Percentiles rank a stretch among this genome's conserved stretches.
phyloP scores from a whole-genome alignment of 2,329 filamentous ascomycete species.

The Chrysoporthe puriensis region DNA sequence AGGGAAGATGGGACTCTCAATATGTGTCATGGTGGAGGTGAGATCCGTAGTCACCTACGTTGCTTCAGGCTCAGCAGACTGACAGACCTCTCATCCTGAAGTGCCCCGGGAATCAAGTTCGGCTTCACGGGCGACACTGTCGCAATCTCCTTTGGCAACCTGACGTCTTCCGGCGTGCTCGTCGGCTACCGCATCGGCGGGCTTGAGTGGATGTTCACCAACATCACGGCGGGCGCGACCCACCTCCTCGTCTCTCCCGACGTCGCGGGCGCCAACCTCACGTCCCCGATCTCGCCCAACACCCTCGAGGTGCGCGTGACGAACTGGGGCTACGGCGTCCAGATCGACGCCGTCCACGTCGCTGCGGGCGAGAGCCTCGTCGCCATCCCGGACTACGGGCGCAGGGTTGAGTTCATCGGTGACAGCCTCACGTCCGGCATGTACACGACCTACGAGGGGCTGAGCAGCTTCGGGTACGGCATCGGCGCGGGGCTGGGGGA shows the following conservation, averaged over 20 bases:
- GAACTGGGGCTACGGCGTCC: conserved; percentile 64
- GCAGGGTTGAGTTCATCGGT: conserved; percentile 48
- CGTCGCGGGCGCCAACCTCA: conserved; percentile 50
- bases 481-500: conserved; percentile 60
- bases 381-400: conserved; percentile 42
- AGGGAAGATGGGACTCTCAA: conserved; percentile 64
- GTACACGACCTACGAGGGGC: conserved; percentile 61
- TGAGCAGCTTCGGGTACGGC: conserved; percentile 60
- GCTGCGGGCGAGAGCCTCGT: conserved; percentile 48
- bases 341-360: conserved; percentile 57
- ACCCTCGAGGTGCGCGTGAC: conserved; percentile 63
- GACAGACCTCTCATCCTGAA: neutral
- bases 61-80: neutral
- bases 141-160: conserved; percentile 57
- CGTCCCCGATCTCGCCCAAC: conserved; percentile 46
- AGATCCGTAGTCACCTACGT: conserved; percentile 43
- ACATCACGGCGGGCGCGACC: conserved; percentile 59
- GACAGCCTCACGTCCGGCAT: conserved; percentile 58
- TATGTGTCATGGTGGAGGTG: conserved; percentile 60
- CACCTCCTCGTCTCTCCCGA: conserved; percentile 56
- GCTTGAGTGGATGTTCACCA: conserved; percentile 64
- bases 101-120: conserved; percentile 57
- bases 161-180: conserved; percentile 53
- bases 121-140: conserved; percentile 58
- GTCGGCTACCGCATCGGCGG: conserved; percentile 62